Evolutionary conservation across 192 early-diverging fungal genomes (phyloP).

Genomic region (Coemansia guatemalensis): DNA sequence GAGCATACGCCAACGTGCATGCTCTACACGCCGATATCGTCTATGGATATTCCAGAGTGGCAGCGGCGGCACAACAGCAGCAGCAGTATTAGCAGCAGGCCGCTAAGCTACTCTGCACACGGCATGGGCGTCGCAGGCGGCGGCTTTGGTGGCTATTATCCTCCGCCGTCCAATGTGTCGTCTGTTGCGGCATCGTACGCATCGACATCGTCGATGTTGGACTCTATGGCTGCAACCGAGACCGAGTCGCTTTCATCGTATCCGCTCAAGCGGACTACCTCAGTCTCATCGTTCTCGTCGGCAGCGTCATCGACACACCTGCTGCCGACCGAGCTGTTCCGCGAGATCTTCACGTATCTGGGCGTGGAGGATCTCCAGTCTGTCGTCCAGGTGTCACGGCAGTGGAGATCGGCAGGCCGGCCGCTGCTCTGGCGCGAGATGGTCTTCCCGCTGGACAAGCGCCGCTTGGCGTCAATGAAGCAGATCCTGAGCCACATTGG

Average conservation of each 20-base stretch:
- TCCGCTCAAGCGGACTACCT: slow-evolving; percentile 33
- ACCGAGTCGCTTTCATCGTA: slow-evolving; percentile 49
- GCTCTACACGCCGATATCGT: slow-evolving; percentile 50
- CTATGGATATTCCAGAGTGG: slow-evolving; percentile 40
- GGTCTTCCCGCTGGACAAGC: slow-evolving; percentile 53
- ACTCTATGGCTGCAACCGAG: slow-evolving; percentile 49
- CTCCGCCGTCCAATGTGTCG: slow-evolving; percentile 42
- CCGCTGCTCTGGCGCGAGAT: slow-evolving; percentile 53
- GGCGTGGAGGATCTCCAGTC: slow-evolving; percentile 30
- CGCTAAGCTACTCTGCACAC: slow-evolving; percentile 41
- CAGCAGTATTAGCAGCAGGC: slow-evolving; percentile 21
- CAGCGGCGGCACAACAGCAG: slow-evolving; percentile 35
- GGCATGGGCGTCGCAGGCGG: slow-evolving; percentile 34
- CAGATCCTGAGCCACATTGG: slow-evolving; percentile 36
- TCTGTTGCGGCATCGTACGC: slow-evolving; percentile 51
- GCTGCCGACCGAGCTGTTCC: slow-evolving; percentile 50
- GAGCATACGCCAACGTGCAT: slow-evolving; percentile 51
- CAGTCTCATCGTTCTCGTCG: slow-evolving; percentile 45
- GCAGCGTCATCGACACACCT: slow-evolving; percentile 35
- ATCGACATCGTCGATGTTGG: slow-evolving; percentile 52
- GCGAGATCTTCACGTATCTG: slow-evolving; percentile 39
- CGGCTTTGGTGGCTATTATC: slow-evolving; percentile 28
- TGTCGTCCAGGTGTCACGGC: slow-evolving; percentile 42
- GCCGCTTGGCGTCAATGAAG: slow-evolving; percentile 48
- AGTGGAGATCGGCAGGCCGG: slow-evolving; percentile 49